Base-by-base conservation (phyloP, 306 rosid species). In the Cotoneaster glaucophyllus region DNA sequence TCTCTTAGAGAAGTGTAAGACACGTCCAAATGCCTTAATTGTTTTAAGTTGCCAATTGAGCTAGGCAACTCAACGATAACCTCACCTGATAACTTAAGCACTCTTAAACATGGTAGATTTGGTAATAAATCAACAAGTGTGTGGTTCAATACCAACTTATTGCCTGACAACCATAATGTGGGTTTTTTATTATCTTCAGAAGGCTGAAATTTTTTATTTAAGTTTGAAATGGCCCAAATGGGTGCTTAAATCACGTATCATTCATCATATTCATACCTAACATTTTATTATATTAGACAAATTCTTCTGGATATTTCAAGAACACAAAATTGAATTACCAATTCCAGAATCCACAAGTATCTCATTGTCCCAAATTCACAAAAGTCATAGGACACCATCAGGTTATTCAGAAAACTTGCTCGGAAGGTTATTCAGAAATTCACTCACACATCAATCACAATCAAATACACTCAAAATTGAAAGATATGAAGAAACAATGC, bases 1-100 rank as follows among this genome's bases (percentile, higher is more conserved):
- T 37, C 41, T 37, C 0, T 37, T 7, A 37, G 7, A 0, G 0
- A 0, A 37, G 41, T 7, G 0, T 0, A 0, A 0, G 2, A 37
- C 41, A 37, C 10, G 2, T 6, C 41, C 10, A 37, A 37, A 37
- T 37, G 41, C 41, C 41, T 37, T 37, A 37, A 37, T 37, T 37
- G 41, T 37, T 37, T 37, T 37, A 7, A 37, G 41, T 37, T 2
- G 10, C 41, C 41, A 37, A 37, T 37, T 37, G 41, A 37, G 9
- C 41, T 7, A 37, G 41, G 41, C 9, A 37, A 37, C 41, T 37
- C 41, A 37, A 0, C 10, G 2, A 37, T 7, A 37, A 0, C 10
- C 1, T n/a, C n/a, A n/a, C n/a, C n/a, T n/a, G 6, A 1, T 7
- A 37, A 37, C 2, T 7, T 37, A 2, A 37, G 41, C 41, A 37